phyloP scores from a whole-genome alignment of 2,329 filamentous ascomycete genomes.

The Cadophora luteo-olivacea region DNA sequence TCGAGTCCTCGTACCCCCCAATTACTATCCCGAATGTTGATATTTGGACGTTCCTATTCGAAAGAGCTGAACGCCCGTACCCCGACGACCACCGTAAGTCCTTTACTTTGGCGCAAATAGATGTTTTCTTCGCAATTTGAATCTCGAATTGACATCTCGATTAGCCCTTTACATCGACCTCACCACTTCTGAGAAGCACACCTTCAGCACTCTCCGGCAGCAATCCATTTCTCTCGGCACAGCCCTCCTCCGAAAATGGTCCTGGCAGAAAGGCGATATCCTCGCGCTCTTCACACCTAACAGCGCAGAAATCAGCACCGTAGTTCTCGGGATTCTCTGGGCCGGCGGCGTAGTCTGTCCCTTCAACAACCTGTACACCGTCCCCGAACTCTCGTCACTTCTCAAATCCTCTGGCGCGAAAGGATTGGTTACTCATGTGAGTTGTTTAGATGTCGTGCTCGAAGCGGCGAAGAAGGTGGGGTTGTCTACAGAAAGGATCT shows the following conservation, averaged over 20 bases:
- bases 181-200: slow-evolving; percentile 70
- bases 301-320: slow-evolving; percentile 76
- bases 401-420: slow-evolving; percentile 77
- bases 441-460: slow-evolving; percentile 66
- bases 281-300: slow-evolving; percentile 84
- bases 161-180: slow-evolving; percentile 46
- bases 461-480: slow-evolving; percentile 73
- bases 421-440: slow-evolving; percentile 73
- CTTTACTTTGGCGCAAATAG: not conserved
- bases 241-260: slow-evolving; percentile 73
- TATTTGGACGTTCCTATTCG: slow-evolving; percentile 7
- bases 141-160: not conserved
- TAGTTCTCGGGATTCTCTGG: slow-evolving; percentile 81
- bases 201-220: slow-evolving; percentile 66
- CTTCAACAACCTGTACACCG: slow-evolving; percentile 84
- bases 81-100: not conserved
- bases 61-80: slow-evolving; percentile 1
- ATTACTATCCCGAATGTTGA: not conserved
- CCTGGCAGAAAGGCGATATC: slow-evolving; percentile 82
- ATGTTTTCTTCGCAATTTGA: not conserved
- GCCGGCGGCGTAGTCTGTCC: slow-evolving; percentile 81
- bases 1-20: not conserved
- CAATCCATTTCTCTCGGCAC: slow-evolving; percentile 75
- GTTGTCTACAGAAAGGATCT: slow-evolving; percentile 72
- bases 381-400: slow-evolving; percentile 81